Conservation (phyloP, 1,139 yeast species). For the Geotrichum candidum region DNA sequence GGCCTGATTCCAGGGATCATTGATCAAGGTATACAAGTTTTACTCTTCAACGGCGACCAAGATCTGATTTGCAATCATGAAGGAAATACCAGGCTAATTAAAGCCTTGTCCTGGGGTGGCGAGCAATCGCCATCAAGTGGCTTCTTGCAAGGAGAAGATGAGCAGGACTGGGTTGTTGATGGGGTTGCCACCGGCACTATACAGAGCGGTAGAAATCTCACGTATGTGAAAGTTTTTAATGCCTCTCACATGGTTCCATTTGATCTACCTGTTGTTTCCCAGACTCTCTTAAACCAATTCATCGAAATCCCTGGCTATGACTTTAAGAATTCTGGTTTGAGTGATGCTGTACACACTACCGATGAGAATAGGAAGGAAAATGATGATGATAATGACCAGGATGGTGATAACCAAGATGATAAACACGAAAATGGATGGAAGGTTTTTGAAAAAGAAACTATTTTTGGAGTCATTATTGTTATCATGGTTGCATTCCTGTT, state of each 20-base stretch:
- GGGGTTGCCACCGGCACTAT: conserved; percentile 30
- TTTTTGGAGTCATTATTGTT: conserved; percentile 34
- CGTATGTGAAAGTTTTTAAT: conserved; percentile 66
- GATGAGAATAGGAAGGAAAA: conserved; percentile 14
- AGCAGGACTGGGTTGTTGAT: conserved; percentile 26
- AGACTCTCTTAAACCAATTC: conserved; percentile 47
- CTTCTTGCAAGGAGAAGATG: conserved; percentile 23
- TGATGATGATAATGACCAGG: neutral
- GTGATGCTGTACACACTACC: neutral
- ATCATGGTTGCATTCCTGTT: conserved; percentile 27
- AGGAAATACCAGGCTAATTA: conserved; percentile 66
- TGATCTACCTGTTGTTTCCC: conserved; percentile 63
- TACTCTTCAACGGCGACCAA: conserved; percentile 79
- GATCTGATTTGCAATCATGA: conserved; percentile 82
- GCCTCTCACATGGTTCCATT: conserved; percentile 95
- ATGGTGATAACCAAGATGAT: neutral
- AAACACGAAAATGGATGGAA: conserved; percentile 30
- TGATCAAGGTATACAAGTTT: conserved; percentile 49
- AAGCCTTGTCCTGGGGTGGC: conserved; percentile 63
- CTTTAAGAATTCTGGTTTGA: neutral
- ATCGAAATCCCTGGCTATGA: conserved; percentile 10
- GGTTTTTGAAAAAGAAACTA: conserved; percentile 38
- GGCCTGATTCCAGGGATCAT: conserved; percentile 60
- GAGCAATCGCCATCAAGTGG: conserved; percentile 24
- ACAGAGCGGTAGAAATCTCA: conserved; percentile 57